Base-by-base conservation (phyloP, 331 rosid genomes). In the Malus hybrid region DNA sequence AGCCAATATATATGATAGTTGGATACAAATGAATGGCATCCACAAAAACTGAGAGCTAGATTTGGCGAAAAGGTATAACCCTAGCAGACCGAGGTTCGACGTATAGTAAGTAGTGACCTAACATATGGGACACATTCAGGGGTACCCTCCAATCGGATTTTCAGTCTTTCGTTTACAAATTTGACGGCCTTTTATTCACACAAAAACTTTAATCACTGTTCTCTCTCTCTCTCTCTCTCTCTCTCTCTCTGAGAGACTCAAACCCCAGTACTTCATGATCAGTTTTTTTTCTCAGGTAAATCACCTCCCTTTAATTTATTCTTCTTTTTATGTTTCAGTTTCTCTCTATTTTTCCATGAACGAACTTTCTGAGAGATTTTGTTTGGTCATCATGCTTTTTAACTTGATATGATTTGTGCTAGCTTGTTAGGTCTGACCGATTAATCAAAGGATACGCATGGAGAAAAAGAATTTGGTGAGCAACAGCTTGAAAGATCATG, bases 21-120 rank as follows among this genome's bases (percentile, higher is more conserved):
- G 27, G 55, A 59, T 36, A 36, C 76, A 64, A 59, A 20, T 73
- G n/a, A 36, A 73, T 73, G 27, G 6, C 64, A 67, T 73, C 82
- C 81, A 65, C 86, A 76, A 74, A 83, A 80, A 83, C 75, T 80
- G 86, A 89, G 85, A 89, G 88, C 87, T 85, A 83, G 88, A 81
- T 76, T 89, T 83, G 80, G 89, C 86, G 81, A 73, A 87, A 88
- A 87, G 84, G 83, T 78, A 74, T 81, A 83, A 83, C 80, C 84
- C 85, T 82, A 82, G 78, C 86, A 79, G 77, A 84, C 73, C 70
- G 82, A 83, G 86, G 85, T 87, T 83, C 89, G 81, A 81, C 34
- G 56, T 80, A 75, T 83, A 79, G 94, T 71, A 86, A 77, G 46
- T 42, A 72, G 76, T 87, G 89, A 86, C 92, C 97, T 76, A 84